Evolutionary conservation across 2,329 filamentous ascomycete species (phyloP).

Genomic region (Domatiomyces catenatus): DNA sequence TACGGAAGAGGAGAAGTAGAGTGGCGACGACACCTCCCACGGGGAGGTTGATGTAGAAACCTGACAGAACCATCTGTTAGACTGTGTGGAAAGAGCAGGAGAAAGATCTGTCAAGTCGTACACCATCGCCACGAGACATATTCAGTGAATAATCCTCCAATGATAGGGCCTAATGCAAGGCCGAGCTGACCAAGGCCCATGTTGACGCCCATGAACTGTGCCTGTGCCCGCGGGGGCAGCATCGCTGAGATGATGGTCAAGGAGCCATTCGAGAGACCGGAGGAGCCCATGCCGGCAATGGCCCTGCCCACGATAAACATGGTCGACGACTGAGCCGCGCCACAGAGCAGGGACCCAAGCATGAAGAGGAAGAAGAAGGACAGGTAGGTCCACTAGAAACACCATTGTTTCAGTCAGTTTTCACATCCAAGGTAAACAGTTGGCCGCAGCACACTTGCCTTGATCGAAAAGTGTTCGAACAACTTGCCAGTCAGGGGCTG

Average conservation of each 20-base stretch:
- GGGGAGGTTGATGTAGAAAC: constrained; percentile 35
- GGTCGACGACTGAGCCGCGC: constrained; percentile 21
- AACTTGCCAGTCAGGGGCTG: constrained; percentile 19
- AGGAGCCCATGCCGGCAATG: constrained; percentile 23
- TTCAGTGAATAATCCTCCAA: constrained; percentile 21
- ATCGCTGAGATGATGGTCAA: constrained; percentile 34
- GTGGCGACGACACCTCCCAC: constrained; percentile 23
- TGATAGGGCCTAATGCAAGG: constrained; percentile 19
- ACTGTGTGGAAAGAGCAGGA: too few species aligned
- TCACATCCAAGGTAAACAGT: neutral
- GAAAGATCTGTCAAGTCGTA: too few species aligned
- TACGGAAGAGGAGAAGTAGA: constrained; percentile 19
- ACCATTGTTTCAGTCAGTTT: neutral
- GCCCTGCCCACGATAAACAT: constrained; percentile 28
- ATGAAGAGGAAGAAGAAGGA: constrained; percentile 28
- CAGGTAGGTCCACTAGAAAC: constrained; percentile 18
- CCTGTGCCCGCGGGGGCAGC: constrained; percentile 31
- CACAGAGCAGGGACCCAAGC: constrained; percentile 28
- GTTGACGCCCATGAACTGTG: constrained; percentile 29
- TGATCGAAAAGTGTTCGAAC: constrained; percentile 16
- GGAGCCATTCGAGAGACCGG: constrained; percentile 21
- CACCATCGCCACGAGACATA: constrained; percentile 21
- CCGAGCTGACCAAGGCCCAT: constrained; percentile 19
- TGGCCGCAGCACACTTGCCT: constrained; percentile 4
- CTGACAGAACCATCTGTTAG: neutral